Evolutionary conservation across 345 rosid species (phyloP).

Genomic region (sweet orange (Citrus sinensis)): DNA sequence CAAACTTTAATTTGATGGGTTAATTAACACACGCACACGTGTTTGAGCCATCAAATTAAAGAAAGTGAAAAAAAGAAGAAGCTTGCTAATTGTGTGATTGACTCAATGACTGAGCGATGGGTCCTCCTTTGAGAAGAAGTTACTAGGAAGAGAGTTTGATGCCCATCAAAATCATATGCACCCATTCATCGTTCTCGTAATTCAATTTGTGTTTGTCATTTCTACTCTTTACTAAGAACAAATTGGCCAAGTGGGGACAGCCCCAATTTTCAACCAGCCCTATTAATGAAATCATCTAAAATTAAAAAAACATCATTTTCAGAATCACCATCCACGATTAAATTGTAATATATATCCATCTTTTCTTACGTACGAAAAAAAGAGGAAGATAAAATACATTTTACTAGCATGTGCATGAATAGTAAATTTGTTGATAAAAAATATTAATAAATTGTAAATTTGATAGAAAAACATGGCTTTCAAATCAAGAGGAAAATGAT

Average conservation of each 20-base stretch:
- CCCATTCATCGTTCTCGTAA: not conserved
- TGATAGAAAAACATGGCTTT: too few relatives aligned
- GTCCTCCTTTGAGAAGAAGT: not conserved
- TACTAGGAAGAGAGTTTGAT: not conserved
- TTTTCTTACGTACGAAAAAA: too few relatives aligned
- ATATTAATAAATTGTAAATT: too few relatives aligned
- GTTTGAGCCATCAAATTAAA: slow-evolving; percentile 4
- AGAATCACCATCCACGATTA: too few relatives aligned
- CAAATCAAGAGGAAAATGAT: too few relatives aligned
- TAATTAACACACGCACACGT: not conserved
- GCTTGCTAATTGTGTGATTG: slow-evolving; percentile 2
- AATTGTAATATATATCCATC: too few relatives aligned
- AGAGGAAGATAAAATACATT: too few relatives aligned
- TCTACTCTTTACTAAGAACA: not conserved
- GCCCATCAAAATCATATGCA: not conserved
- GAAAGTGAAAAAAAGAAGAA: not conserved
- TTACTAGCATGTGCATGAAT: too few relatives aligned
- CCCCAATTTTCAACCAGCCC: not conserved
- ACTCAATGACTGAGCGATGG: not conserved
- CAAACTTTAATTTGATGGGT: not conserved
- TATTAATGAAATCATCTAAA: not conserved
- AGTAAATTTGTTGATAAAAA: too few relatives aligned
- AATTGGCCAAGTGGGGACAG: not conserved
- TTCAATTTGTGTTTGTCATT: not conserved
- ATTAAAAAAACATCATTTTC: too few relatives aligned